Conservation (phyloP, 257 asterid species). For the Paraleonurus japonicus region DNA sequence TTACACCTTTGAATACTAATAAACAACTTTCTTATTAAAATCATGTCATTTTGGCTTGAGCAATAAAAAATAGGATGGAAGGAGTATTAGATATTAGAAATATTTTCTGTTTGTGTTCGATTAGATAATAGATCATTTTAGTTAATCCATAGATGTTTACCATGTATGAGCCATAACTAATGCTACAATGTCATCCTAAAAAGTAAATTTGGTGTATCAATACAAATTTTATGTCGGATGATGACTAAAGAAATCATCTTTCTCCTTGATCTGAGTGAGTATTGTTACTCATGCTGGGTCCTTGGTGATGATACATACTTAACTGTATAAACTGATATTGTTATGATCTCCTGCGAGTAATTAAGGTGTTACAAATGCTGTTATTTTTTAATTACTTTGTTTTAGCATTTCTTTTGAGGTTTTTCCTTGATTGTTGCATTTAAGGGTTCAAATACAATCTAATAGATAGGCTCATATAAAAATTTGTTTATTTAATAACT, state of each 20-base stretch:
- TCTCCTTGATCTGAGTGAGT: constrained; percentile 20
- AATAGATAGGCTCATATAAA: no score
- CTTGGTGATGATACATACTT: constrained; percentile 18
- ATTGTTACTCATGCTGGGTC: neutral
- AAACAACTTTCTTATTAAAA: no score
- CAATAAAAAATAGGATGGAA: no score
- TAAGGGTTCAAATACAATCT: no score
- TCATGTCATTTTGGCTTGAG: no score
- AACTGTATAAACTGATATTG: neutral
- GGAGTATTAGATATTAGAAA: no score
- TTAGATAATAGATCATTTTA: neutral
- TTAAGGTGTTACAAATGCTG: no score
- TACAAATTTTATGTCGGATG: constrained; percentile 28
- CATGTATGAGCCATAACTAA: neutral
- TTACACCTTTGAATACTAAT: no score
- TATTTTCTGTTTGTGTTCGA: no score
- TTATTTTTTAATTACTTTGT: no score
- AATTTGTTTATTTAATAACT: neutral
- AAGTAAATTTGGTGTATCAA: constrained; percentile 23
- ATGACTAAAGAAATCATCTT: constrained; percentile 26
- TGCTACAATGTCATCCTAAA: constrained; percentile 1
- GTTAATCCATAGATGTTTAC: neutral
- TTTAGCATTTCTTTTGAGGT: no score
- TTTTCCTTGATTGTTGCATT: no score
- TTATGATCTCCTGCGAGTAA: neutral